phyloP scores from a whole-genome alignment of 2,329 filamentous ascomycete genomes.

The Fusarium fujikuroi region DNA sequence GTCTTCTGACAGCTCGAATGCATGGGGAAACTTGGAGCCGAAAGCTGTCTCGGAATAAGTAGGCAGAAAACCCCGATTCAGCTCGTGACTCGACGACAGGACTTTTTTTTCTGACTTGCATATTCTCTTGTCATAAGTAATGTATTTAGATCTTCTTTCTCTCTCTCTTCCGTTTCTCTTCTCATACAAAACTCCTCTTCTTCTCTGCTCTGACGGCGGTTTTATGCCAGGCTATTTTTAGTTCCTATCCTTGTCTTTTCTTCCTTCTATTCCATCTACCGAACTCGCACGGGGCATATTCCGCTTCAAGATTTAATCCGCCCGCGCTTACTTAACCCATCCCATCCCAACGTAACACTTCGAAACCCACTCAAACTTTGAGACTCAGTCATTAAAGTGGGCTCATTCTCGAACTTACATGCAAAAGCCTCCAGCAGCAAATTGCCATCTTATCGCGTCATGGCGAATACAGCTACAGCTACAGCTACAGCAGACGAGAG shows the following conservation, averaged over 20 bases:
- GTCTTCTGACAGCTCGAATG: not conserved
- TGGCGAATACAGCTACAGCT: slow-evolving; percentile 11
- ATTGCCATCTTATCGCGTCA: not conserved
- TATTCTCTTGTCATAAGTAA: not conserved
- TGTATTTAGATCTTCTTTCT: not conserved
- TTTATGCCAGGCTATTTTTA: slow-evolving; percentile 14
- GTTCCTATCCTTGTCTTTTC: not conserved
- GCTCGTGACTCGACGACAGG: not conserved
- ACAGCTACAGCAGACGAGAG: slow-evolving; percentile 31
- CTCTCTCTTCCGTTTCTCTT: not conserved
- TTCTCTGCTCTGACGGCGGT: not conserved
- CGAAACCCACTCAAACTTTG: slow-evolving; percentile 17
- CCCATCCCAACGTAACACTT: slow-evolving; percentile 12
- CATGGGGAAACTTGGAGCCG: not conserved
- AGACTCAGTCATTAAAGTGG: slow-evolving; percentile 26
- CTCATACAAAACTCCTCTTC: not conserved
- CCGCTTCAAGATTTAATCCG: slow-evolving; percentile 6
- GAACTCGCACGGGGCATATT: slow-evolving; percentile 5
- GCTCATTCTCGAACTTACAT: slow-evolving; percentile 17
- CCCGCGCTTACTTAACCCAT: slow-evolving; percentile 22
- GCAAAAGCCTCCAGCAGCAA: not conserved
- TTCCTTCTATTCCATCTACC: not conserved
- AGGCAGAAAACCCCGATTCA: not conserved
- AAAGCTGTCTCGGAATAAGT: not conserved
- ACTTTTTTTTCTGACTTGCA: not conserved